phyloP scores from a whole-genome alignment of 2,329 filamentous ascomycete genomes.

The Apiospora kogelbergensis region DNA sequence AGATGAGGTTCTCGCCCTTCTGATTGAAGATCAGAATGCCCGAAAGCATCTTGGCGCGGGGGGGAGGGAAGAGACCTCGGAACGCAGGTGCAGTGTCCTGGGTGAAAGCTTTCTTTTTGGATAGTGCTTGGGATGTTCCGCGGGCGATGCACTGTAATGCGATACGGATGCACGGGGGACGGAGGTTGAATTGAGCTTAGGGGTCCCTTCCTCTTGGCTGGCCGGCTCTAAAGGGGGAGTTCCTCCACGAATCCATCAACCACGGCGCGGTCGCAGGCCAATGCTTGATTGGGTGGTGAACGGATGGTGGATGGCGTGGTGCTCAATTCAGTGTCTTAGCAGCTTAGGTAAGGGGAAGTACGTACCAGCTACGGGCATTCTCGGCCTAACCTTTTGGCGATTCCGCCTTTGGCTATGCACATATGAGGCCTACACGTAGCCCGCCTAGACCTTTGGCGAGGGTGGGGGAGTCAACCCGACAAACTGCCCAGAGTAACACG shows the following conservation, averaged over 20 bases:
- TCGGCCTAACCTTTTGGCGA: background rate
- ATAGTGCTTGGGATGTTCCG: background rate
- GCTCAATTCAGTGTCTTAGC: too few species aligned
- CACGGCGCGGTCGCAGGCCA: background rate
- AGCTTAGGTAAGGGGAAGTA: background rate
- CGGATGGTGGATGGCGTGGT: background rate
- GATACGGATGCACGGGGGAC: constrained; percentile 4
- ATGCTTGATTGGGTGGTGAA: background rate
- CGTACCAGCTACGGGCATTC: background rate
- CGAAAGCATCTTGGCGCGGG: constrained; percentile 70
- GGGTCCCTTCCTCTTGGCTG: background rate
- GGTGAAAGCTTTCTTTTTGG: background rate
- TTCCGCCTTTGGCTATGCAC: background rate
- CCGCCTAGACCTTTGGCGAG: too few species aligned
- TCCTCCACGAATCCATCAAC: constrained; percentile 4
- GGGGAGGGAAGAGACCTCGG: background rate
- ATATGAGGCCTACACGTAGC: too few species aligned
- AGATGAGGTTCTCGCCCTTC: constrained; percentile 99
- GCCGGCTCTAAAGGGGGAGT: constrained; percentile 2
- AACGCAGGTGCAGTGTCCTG: background rate
- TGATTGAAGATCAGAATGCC: constrained; percentile 98
- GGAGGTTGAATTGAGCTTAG: constrained; percentile 5
- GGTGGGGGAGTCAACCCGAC: too few species aligned
- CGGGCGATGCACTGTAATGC: background rate
- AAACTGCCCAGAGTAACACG: too few species aligned